phyloP scores from a whole-genome alignment of 176 grass and related monocot species.

The Oryza meyeriana region DNA sequence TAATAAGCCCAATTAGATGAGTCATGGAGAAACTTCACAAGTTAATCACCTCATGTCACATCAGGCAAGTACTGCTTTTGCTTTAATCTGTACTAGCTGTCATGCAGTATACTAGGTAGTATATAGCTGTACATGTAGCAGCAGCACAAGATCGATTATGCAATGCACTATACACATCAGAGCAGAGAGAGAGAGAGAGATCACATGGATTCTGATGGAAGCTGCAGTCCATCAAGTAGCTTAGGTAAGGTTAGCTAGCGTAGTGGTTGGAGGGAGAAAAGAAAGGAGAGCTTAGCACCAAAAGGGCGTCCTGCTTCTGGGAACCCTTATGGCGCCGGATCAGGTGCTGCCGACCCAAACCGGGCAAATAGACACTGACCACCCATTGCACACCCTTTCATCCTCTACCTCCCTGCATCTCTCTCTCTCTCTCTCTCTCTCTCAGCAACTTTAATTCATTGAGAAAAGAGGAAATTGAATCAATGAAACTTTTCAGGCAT shows the following conservation, averaged over 20 bases:
- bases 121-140: too few relatives aligned
- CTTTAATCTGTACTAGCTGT: neutral
- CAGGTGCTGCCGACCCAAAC: constrained; percentile 45
- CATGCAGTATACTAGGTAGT: neutral
- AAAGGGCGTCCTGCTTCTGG: constrained; percentile 3
- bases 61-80: neutral
- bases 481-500: neutral
- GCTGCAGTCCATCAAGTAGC: neutral
- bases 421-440: neutral
- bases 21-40: neutral
- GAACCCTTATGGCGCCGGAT: constrained; percentile 19
- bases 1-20: neutral
- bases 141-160: neutral
- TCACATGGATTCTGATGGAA: neutral
- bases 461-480: neutral
- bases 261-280: neutral
- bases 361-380: constrained; percentile 41
- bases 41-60: neutral
- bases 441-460: neutral
- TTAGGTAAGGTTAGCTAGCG: neutral
- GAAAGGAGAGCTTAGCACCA: constrained; percentile 18
- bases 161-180: neutral
- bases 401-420: too few relatives aligned
- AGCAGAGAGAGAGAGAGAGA: neutral
- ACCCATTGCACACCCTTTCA: neutral